Conservation (phyloP, 169 alveolate species). For the Fabrea salina region DNA sequence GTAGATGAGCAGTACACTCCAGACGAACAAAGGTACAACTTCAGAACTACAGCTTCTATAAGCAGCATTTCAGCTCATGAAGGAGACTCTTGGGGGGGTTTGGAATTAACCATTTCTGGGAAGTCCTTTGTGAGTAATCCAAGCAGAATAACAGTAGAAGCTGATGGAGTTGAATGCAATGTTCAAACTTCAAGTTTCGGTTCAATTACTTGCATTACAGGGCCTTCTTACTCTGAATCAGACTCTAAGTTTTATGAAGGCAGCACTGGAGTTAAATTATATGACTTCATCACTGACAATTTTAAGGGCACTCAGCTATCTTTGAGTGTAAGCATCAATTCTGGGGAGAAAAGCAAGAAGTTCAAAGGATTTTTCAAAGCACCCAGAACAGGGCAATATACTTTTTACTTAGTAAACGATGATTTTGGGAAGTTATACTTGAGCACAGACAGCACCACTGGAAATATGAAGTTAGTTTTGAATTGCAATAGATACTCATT, state of each 20-base stretch:
- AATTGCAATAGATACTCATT: too few species aligned
- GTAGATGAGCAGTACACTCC: neutral
- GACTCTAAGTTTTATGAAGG: neutral
- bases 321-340: too few species aligned
- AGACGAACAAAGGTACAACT: slow-evolving; percentile 4
- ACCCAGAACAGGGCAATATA: too few species aligned
- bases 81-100: slow-evolving; percentile 5
- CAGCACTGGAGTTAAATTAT: neutral
- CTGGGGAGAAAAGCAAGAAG: too few species aligned
- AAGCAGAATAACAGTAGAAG: neutral
- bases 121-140: neutral
- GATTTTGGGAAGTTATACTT: too few species aligned
- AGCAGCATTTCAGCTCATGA: neutral
- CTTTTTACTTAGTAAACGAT: too few species aligned
- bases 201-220: slow-evolving; percentile 9
- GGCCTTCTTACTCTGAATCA: neutral
- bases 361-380: too few species aligned
- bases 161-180: slow-evolving; percentile 5
- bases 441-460: too few species aligned
- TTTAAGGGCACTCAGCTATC: too few species aligned
- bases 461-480: too few species aligned
- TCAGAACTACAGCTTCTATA: slow-evolving; percentile 13
- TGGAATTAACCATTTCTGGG: slow-evolving; percentile 1
- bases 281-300: too few species aligned
- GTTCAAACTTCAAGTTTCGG: neutral